A percentile compares a stretch with the other conserved stretches of the same genome.
phyloP scores from a whole-genome alignment of 2,329 filamentous ascomycete species.

The Penicillium sp. region DNA sequence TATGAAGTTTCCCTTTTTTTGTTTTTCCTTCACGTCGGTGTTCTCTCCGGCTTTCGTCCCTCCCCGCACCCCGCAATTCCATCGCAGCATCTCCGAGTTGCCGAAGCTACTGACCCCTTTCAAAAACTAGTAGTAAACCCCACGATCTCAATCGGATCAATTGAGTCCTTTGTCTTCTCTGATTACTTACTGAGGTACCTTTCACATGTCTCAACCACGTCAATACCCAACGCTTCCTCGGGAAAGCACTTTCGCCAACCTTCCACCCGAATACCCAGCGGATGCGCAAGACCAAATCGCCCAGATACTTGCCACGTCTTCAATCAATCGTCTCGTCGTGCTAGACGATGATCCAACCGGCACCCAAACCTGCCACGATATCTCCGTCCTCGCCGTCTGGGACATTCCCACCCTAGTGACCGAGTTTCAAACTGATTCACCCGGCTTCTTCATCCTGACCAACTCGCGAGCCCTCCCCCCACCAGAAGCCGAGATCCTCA shows the following conservation, averaged over 20 bases:
- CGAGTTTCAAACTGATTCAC: constrained; percentile 50
- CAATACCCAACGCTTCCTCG: constrained; percentile 33
- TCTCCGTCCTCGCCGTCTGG: constrained; percentile 61
- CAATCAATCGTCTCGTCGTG: constrained; percentile 38
- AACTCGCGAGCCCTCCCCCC: constrained; percentile 62
- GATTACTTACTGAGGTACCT: no score
- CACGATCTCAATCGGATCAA: not conserved
- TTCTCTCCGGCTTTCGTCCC: constrained; percentile 25
- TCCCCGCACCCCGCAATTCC: constrained; percentile 23
- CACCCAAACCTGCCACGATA: constrained; percentile 65
- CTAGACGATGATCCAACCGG: constrained; percentile 62
- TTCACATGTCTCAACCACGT: constrained; percentile 23
- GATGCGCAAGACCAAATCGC: constrained; percentile 39
- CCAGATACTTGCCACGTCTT: constrained; percentile 31
- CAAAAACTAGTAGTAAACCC: not conserved
- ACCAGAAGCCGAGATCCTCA: constrained; percentile 51
- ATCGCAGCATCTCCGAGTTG: constrained; percentile 1
- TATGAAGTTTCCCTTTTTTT: not conserved
- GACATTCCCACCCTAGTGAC: constrained; percentile 48
- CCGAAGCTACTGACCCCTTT: not conserved
- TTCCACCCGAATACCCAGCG: constrained; percentile 36
- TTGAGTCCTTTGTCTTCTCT: not conserved
- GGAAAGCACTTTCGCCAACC: constrained; percentile 31
- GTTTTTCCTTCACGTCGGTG: no score
- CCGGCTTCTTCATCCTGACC: constrained; percentile 64